Percentiles rank a stretch among this genome's conserved stretches.
Evolutionary conservation across 768 basidiomycete species (phyloP).

Genomic region (Boletus rufocinnamomeus): DNA sequence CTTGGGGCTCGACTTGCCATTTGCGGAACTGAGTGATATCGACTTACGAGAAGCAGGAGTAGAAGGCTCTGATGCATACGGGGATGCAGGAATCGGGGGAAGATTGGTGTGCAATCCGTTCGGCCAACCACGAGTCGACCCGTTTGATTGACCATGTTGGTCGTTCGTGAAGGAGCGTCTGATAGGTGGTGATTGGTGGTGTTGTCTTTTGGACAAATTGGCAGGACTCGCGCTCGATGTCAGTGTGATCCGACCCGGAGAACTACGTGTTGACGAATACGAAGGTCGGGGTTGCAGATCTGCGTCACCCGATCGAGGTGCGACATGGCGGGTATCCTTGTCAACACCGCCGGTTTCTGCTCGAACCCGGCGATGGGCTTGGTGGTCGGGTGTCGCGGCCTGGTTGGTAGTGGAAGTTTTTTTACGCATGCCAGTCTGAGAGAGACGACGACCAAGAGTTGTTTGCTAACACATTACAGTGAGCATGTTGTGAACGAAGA

Average conservation of each 20-base stretch:
- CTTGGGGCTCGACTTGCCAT: conserved; percentile 35
- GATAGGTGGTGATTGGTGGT: conserved; percentile 27
- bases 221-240: conserved; percentile 24
- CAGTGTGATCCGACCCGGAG: conserved; percentile 33
- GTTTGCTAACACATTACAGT: conserved; percentile 53
- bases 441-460: conserved; percentile 68
- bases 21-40: conserved; percentile 33
- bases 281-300: conserved; percentile 35
- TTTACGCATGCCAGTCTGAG: conserved; percentile 47
- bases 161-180: conserved; percentile 38
- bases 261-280: conserved; percentile 35
- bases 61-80: conserved; percentile 63
- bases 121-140: conserved; percentile 34
- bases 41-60: conserved; percentile 56
- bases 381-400: conserved; percentile 30
- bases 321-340: conserved; percentile 35
- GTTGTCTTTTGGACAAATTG: conserved; percentile 33
- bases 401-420: conserved; percentile 12
- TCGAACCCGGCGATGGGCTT: conserved; percentile 40
- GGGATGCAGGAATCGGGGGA: conserved; percentile 70
- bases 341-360: conserved; percentile 38
- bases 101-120: conserved; percentile 42
- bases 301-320: conserved; percentile 27
- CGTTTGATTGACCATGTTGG: conserved; percentile 29
- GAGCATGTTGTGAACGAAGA: conserved; percentile 6